Evolutionary conservation across 1,284 basidiomycete genomes (phyloP).

Genomic region (Quambalaria eucalypti): DNA sequence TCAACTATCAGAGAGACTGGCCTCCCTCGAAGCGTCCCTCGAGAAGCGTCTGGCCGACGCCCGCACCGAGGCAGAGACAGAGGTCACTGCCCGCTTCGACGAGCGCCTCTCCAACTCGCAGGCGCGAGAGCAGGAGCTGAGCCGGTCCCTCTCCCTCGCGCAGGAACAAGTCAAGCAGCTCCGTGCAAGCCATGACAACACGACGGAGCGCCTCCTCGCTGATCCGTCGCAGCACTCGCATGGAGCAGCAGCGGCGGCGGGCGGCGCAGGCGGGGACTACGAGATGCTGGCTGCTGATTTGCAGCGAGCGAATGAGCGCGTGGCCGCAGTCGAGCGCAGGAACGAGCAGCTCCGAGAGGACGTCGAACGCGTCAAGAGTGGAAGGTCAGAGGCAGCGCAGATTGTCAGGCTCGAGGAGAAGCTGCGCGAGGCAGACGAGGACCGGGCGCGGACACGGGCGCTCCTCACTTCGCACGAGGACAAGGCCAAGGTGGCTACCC

Average conservation of each 20-base stretch:
- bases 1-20: conserved; percentile 12
- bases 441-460: conserved; percentile 57
- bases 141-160: conserved; percentile 71
- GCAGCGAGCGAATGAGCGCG: conserved; percentile 80
- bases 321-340: conserved; percentile 80
- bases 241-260: background rate
- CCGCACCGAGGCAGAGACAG: conserved; percentile 80
- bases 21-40: conserved; percentile 56
- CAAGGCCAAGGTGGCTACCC: background rate
- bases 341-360: conserved; percentile 88
- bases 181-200: conserved; percentile 78
- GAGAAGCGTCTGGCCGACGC: conserved; percentile 77
- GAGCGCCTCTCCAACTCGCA: conserved; percentile 89
- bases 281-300: conserved; percentile 88
- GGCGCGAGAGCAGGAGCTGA: conserved; percentile 82
- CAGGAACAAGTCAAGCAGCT: conserved; percentile 82
- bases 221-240: conserved; percentile 5
- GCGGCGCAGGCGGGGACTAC: too few species aligned
- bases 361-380: conserved; percentile 58
- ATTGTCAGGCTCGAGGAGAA: conserved; percentile 65
- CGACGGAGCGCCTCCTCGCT: conserved; percentile 75
- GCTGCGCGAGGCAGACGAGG: conserved; percentile 63
- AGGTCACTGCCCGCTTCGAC: conserved; percentile 89
- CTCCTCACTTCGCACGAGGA: conserved; percentile 47
- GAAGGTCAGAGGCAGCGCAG: conserved; percentile 48